These are phyloP conservation scores for Hymenoscyphus fructigenus DNA, from an alignment of 2,329 filamentous ascomycete species.

Conservation along the genomic window DNA sequence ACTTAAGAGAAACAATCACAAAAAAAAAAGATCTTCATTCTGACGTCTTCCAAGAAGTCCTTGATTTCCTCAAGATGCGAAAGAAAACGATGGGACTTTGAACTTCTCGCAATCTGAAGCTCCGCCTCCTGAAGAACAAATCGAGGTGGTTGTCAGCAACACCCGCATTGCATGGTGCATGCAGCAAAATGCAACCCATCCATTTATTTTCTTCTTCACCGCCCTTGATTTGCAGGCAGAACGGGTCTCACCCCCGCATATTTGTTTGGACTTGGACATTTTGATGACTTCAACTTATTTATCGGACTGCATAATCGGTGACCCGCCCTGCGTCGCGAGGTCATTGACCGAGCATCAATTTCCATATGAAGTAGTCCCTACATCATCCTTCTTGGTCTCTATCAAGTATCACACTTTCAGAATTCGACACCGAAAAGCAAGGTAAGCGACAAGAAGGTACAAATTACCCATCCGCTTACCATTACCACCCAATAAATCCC, in stretches of 20 bases:
- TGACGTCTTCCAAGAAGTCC: background rate
- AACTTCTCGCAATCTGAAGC: background rate
- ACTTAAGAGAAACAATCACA: background rate
- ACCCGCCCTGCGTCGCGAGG: conserved; percentile 3
- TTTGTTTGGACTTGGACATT: background rate
- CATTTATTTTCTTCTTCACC: conserved; percentile 6
- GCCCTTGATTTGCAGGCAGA: conserved; percentile 1
- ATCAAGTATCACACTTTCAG: background rate
- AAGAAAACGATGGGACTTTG: background rate
- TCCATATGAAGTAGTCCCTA: background rate
- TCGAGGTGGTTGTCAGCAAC: conserved; percentile 8
- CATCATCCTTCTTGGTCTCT: background rate
- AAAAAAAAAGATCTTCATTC: background rate
- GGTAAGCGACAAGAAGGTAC: too few relatives aligned
- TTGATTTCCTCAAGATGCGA: background rate
- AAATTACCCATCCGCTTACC: too few relatives aligned
- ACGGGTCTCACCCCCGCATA: conserved; percentile 7
- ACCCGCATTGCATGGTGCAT: background rate
- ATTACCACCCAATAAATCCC: too few relatives aligned
- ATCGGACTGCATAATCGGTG: conserved; percentile 8
- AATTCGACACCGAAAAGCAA: background rate
- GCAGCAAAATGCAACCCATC: background rate
- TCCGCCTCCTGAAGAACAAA: conserved; percentile 5
- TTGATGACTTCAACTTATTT: conserved; percentile 4
- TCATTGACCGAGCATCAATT: background rate